Evolutionary conservation across 441 rosid species (phyloP).

Genomic region (Syzygium malaccense): DNA sequence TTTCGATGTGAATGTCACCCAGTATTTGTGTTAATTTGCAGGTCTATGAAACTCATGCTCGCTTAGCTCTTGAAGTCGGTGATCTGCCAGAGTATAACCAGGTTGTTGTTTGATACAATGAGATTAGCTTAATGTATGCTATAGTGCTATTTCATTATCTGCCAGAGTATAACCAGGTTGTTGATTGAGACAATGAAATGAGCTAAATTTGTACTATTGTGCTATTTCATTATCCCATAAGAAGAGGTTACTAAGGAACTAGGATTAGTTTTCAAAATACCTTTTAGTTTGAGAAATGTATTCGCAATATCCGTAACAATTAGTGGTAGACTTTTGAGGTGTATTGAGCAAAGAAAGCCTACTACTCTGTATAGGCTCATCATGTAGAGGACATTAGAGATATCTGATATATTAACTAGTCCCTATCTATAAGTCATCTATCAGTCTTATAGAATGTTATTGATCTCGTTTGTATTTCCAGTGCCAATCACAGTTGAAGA

Average conservation of each 20-base stretch:
- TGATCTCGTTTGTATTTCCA: conserved; percentile 15
- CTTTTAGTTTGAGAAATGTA: not conserved
- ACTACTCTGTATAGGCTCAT: not conserved
- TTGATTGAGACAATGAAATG: not conserved
- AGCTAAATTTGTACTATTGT: not conserved
- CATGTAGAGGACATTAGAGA: not conserved
- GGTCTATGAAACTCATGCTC: conserved; percentile 99
- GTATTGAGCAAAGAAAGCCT: not conserved
- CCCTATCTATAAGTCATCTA: not conserved
- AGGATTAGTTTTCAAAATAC: not conserved
- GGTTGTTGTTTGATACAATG: conserved; percentile 34
- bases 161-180: conserved; percentile 96
- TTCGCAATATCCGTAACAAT: not conserved
- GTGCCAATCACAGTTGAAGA: conserved; percentile 96
- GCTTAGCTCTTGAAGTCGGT: conserved; percentile 85
- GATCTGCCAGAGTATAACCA: conserved; percentile 97
- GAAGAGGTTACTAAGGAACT: not conserved
- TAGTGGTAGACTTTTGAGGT: not conserved
- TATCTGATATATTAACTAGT: not conserved
- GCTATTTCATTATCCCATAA: not conserved
- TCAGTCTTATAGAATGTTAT: not conserved
- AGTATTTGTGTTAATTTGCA: conserved; percentile 11
- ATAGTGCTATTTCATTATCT: conserved; percentile 4
- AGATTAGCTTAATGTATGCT: not conserved
- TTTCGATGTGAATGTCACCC: not conserved